A percentile compares a stretch with the other conserved stretches of the same genome.
Evolutionary conservation across 768 basidiomycete genomes (phyloP).

Genomic region (Mycena leptocephala): DNA sequence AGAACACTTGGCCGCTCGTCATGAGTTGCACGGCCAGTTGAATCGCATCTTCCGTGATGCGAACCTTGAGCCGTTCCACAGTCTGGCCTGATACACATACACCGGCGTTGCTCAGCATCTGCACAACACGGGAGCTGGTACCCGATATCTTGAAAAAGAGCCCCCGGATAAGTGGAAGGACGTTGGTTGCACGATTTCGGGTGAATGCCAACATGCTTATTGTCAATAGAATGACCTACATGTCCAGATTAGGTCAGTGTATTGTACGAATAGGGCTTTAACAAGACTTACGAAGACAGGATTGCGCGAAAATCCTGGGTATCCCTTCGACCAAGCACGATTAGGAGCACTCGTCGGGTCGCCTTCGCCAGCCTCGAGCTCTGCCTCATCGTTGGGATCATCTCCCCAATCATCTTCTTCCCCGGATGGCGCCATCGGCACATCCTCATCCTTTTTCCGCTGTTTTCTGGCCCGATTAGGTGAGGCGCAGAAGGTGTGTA

Average conservation of each 20-base stretch:
- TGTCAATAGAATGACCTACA: slow-evolving; percentile 22
- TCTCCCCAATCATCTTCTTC: slow-evolving; percentile 2
- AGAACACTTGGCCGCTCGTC: slow-evolving; percentile 35
- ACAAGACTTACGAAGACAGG: slow-evolving; percentile 29
- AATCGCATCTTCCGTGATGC: slow-evolving; percentile 43
- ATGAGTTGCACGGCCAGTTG: slow-evolving; percentile 42
- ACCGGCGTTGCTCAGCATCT: slow-evolving; percentile 41
- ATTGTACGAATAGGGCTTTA: neutral
- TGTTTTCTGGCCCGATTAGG: neutral
- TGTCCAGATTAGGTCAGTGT: no score
- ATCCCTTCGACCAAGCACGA: neutral
- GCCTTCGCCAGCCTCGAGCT: neutral
- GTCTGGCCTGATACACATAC: slow-evolving; percentile 42
- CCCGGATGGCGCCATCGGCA: neutral
- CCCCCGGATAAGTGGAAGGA: slow-evolving; percentile 42
- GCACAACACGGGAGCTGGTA: slow-evolving; percentile 44
- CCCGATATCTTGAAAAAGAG: no score
- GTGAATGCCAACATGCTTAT: slow-evolving; percentile 11
- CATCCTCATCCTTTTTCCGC: neutral
- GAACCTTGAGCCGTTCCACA: slow-evolving; percentile 45
- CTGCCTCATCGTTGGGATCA: slow-evolving; percentile 13
- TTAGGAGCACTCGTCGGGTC: neutral
- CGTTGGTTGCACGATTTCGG: slow-evolving; percentile 47
- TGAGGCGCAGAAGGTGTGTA: neutral
- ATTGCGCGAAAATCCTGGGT: slow-evolving; percentile 38